Percentiles rank a stretch among this genome's conserved stretches.
phyloP scores from a whole-genome alignment of 371 early-diverging fungal genomes.

The Blakeslea trispora region DNA sequence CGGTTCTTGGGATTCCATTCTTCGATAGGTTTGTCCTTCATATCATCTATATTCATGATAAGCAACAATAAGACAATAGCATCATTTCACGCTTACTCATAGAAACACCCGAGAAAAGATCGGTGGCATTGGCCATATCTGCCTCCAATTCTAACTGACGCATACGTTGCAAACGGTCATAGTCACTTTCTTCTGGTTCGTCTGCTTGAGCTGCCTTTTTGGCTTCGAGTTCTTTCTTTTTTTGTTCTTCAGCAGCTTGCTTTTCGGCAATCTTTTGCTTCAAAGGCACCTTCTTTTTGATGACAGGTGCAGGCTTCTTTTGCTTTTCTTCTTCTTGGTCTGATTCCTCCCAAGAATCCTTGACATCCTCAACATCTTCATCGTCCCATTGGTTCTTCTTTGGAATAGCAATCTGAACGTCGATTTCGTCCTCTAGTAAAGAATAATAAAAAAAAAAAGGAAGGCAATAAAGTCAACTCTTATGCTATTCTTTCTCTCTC shows the following conservation, averaged over 20 bases:
- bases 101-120: conserved; percentile 77
- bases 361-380: conserved; percentile 79
- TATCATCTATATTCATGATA: no score
- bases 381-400: conserved; percentile 78
- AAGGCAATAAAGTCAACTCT: not conserved
- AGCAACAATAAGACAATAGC: no score
- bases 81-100: conserved; percentile 58
- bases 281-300: conserved; percentile 72
- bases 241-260: conserved; percentile 73
- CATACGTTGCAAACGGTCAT: conserved; percentile 64
- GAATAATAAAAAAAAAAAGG: no score
- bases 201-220: conserved; percentile 46
- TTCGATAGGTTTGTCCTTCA: conserved; percentile 59
- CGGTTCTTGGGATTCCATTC: conserved; percentile 78
- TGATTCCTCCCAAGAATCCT: conserved; percentile 79
- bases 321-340: conserved; percentile 64
- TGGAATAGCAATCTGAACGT: conserved; percentile 30
- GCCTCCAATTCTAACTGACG: conserved; percentile 72
- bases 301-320: conserved; percentile 38
- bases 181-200: conserved; percentile 62
- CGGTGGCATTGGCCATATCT: conserved; percentile 84
- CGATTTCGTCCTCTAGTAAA: conserved; percentile 45
- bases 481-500: not conserved
- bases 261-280: conserved; percentile 79
- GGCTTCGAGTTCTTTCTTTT: conserved; percentile 57